Evolutionary conservation across 208 protist species (phyloP), one percentile per base, ranked within the genome.

Genomic region (Naegleria fowleri): DNA sequence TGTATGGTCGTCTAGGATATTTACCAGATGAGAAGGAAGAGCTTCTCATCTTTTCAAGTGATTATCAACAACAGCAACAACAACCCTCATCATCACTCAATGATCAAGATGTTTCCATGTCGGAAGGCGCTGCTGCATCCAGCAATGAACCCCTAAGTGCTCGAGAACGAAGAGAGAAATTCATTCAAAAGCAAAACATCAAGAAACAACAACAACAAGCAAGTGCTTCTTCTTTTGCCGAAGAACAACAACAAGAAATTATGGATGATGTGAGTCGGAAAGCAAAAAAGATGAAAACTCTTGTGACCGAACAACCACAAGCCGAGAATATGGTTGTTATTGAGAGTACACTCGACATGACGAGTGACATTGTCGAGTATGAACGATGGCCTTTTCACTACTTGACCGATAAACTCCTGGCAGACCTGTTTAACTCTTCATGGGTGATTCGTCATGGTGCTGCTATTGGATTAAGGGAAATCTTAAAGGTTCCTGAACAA

Each of bases 391-490:
- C 95, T 22, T 95, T 96, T 38, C 86, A 94, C 36, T 58, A 39
- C 1, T 29, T 95, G 1, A 94, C 87, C 83, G 93, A 95, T 25
- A 92, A 94, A 29, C 91, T 96, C 29, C 33, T 85, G 9, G 59
- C 91, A 41, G 92, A 95, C 90, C 48, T 96, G 40, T 94, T 94
- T 33, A 88, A 91, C 86, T 91, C 91, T 19, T 40, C 11, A 7
- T 97, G 95, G 95, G 93, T 94, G 41, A 91, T 94, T 15, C 89
- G 96, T 67, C 96, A 97, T 90, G 96, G 96, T 22, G 91, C 95
- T 11, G 93, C 91, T 11, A 86, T 95, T 48, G 95, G 91, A 38
- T 91, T 97, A 13, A 92, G 95, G 84, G 95, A 96, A 75, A 91
- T 97, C 16, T 84, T 95, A 43, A 92, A 92, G 9, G 67, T 79